These are phyloP conservation scores for Candida nemodendra DNA, from an alignment of 805 yeast species.

Conservation along the genomic window DNA sequence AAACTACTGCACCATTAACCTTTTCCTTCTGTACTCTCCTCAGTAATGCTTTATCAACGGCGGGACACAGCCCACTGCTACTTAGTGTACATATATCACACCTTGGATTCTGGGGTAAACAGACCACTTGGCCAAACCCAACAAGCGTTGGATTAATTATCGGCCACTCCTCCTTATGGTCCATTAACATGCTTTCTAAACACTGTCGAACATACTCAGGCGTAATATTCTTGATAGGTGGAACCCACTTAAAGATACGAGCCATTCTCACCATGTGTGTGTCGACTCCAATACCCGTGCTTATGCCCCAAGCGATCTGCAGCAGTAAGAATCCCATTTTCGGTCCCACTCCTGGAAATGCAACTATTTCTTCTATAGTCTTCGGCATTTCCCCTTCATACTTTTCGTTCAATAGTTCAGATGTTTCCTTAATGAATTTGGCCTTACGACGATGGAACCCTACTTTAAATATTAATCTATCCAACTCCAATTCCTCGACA, in stretches of 20 bases:
- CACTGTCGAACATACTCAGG: slow-evolving; percentile 76
- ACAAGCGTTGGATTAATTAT: slow-evolving; percentile 85
- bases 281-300: slow-evolving; percentile 89
- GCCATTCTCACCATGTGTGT: slow-evolving; percentile 84
- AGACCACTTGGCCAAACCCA: slow-evolving; percentile 90
- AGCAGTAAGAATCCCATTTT: slow-evolving; percentile 86
- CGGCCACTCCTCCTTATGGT: slow-evolving; percentile 59
- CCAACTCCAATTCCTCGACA: slow-evolving; percentile 57
- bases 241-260: slow-evolving; percentile 79
- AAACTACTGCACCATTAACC: slow-evolving; percentile 20
- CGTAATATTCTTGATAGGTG: slow-evolving; percentile 42
- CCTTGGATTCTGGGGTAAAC: slow-evolving; percentile 65
- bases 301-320: slow-evolving; percentile 79
- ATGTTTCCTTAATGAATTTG: slow-evolving; percentile 59
- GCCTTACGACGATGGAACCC: slow-evolving; percentile 89
- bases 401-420: slow-evolving; percentile 47
- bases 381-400: slow-evolving; percentile 72
- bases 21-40: slow-evolving; percentile 27
- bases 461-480: slow-evolving; percentile 67
- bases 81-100: slow-evolving; percentile 71
- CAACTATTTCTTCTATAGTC: slow-evolving; percentile 59
- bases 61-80: slow-evolving; percentile 53
- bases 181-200: slow-evolving; percentile 73
- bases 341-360: slow-evolving; percentile 92
- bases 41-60: slow-evolving; percentile 48